phyloP scores from a whole-genome alignment of 1,284 basidiomycete genomes.

The Boletellus deceptivus region DNA sequence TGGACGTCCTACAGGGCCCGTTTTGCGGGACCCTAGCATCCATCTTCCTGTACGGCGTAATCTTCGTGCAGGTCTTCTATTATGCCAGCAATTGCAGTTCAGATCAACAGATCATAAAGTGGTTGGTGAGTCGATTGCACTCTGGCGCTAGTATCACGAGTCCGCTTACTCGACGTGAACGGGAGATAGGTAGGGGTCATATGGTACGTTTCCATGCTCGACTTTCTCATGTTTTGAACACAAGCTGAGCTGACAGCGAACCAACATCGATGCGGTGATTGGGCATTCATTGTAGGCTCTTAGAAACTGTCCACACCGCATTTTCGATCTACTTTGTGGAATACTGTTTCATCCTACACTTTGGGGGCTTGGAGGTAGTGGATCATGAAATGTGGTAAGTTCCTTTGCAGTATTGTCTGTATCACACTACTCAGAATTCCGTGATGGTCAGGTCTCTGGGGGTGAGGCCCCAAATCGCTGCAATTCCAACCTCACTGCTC shows the following conservation, averaged over 20 bases:
- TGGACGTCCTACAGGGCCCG: slow-evolving; percentile 3
- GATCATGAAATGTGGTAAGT: slow-evolving; percentile 4
- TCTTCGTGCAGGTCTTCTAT: slow-evolving; percentile 10
- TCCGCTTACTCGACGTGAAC: not conserved
- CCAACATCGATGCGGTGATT: not conserved
- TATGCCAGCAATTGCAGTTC: slow-evolving; percentile 4
- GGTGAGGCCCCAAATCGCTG: too few species aligned
- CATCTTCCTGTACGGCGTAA: slow-evolving; percentile 7
- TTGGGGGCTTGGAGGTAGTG: not conserved
- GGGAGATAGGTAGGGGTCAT: slow-evolving; percentile 2
- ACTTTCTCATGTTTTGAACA: not conserved
- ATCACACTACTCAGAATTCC: not conserved
- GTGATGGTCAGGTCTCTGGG: slow-evolving; percentile 3
- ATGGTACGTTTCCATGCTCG: slow-evolving; percentile 2
- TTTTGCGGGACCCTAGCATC: slow-evolving; percentile 4
- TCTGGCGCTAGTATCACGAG: not conserved
- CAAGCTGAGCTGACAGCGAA: not conserved
- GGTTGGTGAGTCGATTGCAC: slow-evolving; percentile 5
- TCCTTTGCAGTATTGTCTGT: too few species aligned
- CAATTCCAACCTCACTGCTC: not conserved
- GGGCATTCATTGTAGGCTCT: not conserved
- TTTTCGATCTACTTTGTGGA: slow-evolving; percentile 10
- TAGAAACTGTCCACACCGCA: slow-evolving; percentile 5
- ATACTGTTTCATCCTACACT: slow-evolving; percentile 11
- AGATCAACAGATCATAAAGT: not conserved